phyloP scores from a whole-genome alignment of 1,284 basidiomycete genomes.

The Meripilus lineatus region DNA sequence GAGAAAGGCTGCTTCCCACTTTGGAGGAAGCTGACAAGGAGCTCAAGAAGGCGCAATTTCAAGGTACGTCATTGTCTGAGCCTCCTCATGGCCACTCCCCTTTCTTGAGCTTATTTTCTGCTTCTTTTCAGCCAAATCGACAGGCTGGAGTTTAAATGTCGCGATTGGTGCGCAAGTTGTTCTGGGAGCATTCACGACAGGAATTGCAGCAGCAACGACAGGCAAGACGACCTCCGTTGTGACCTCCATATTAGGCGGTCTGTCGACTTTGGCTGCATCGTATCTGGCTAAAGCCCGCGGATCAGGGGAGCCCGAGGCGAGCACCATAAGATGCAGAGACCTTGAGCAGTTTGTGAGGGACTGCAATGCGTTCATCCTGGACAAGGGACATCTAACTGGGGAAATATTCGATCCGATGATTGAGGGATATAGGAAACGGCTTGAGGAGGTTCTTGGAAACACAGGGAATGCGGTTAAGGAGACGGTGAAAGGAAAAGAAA shows the following conservation, averaged over 20 bases:
- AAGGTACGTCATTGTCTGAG: constrained; percentile 18
- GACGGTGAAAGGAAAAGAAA: constrained; percentile 6
- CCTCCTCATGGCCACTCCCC: neutral
- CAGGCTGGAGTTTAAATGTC: constrained; percentile 47
- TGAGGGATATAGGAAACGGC: constrained; percentile 23
- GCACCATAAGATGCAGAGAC: constrained; percentile 46
- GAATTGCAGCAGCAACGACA: constrained; percentile 46
- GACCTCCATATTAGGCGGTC: constrained; percentile 38
- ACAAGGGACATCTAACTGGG: constrained; percentile 42
- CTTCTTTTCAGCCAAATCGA: constrained; percentile 35
- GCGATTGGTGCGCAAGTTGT: constrained; percentile 54
- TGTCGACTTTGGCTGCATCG: constrained; percentile 61
- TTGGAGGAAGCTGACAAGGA: constrained; percentile 23
- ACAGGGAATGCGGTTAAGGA: constrained; percentile 16
- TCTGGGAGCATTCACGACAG: constrained; percentile 64
- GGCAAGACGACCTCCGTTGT: constrained; percentile 30
- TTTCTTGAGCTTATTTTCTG: neutral
- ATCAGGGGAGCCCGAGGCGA: constrained; percentile 61
- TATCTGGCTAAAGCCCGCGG: constrained; percentile 66
- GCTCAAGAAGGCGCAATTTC: constrained; percentile 14
- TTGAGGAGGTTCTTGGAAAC: constrained; percentile 31
- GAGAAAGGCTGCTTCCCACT: constrained; percentile 29
- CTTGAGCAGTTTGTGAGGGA: constrained; percentile 63
- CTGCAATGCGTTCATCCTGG: constrained; percentile 48
- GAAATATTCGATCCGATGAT: constrained; percentile 20